A percentile compares a stretch with the other conserved stretches of the same genome.
Evolutionary conservation across 2,329 filamentous ascomycete genomes (phyloP).

Genomic region (Chaetomium sp.): DNA sequence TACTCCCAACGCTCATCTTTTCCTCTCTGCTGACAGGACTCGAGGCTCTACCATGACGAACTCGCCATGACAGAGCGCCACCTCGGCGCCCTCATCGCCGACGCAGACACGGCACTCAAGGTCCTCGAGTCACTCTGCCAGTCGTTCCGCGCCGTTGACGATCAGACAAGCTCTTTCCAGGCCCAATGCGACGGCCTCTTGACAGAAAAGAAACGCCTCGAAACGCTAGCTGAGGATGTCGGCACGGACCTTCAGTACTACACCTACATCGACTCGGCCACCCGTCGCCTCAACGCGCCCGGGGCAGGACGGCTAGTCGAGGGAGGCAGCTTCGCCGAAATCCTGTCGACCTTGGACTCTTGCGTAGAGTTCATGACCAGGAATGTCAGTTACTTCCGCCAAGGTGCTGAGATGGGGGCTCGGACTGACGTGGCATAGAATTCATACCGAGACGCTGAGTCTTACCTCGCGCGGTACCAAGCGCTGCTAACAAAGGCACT

Average conservation of each 20-base stretch:
- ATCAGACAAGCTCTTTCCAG: slow-evolving; percentile 90
- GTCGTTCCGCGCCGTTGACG: slow-evolving; percentile 84
- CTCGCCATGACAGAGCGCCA: slow-evolving; percentile 79
- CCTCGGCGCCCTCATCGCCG: slow-evolving; percentile 74
- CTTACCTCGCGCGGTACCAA: slow-evolving; percentile 85
- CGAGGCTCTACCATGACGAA: slow-evolving; percentile 76
- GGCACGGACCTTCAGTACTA: slow-evolving; percentile 93
- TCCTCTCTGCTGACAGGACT: slow-evolving; percentile 37
- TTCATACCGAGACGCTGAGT: slow-evolving; percentile 81
- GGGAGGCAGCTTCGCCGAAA: slow-evolving; percentile 81
- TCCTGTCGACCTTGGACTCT: slow-evolving; percentile 82
- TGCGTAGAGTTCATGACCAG: slow-evolving; percentile 91
- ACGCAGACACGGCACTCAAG: slow-evolving; percentile 74
- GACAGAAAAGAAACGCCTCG: slow-evolving; percentile 76
- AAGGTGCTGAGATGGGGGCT: background rate
- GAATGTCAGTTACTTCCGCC: slow-evolving; percentile 60
- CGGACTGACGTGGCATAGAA: slow-evolving; percentile 52
- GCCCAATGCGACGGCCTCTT: slow-evolving; percentile 88
- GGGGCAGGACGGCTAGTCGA: slow-evolving; percentile 85
- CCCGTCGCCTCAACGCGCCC: slow-evolving; percentile 85
- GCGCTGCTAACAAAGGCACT: slow-evolving; percentile 71
- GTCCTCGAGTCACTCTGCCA: slow-evolving; percentile 77
- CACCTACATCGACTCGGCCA: slow-evolving; percentile 87
- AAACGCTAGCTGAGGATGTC: slow-evolving; percentile 78
- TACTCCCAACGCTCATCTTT: too few relatives aligned